Base-by-base conservation (phyloP, 345 rosid genomes). In the Brassica incana region DNA sequence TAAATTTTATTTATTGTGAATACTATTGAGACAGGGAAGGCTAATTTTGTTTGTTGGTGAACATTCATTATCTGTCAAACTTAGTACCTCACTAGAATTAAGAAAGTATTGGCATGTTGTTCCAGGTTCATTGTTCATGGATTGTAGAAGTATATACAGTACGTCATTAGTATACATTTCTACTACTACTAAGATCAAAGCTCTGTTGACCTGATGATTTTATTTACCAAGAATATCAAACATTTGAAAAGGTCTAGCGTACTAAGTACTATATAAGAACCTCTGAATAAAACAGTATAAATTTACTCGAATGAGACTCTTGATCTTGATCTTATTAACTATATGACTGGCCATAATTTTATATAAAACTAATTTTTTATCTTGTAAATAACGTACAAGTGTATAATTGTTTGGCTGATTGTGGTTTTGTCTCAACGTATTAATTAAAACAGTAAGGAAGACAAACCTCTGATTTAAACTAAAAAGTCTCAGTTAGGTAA, bases 11-110 rank as follows among this genome's bases (percentile, higher is more conserved):
- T 11, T 63, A 35, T 71, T 54, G 77, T 65, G 72, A 74, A 33
- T 79, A 79, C 25, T 54, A 54, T 16, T 78, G 71, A 68, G 48
- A 20, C 23, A 79, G 66, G 61, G 78, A 69, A 33, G 38, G 27
- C 58, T 36, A 45, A 45, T 5, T 59, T 73, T 74, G 78, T 74
- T 11, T 62, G 75, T 79, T 16, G 65, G 11, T 74, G 36, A 50
- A 63, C 71, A 67, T 52, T 80, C 70, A 30, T 3, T 63, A 50
- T 63, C 75, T 69, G 61, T 69, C 71, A 69, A 63, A 18, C 54
- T 69, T 63, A 16, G 75, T 63, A 48, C 72, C 48, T 69, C 18
- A 30, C 60, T 36, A 72, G 32, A 27, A 10, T 59, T 10, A 3
- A 23, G 43, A 73, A 60, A 45, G 2, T 12, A 3, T 61, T 79